Base-by-base conservation (phyloP, 345 rosid genomes). In the Brassica carinata region DNA sequence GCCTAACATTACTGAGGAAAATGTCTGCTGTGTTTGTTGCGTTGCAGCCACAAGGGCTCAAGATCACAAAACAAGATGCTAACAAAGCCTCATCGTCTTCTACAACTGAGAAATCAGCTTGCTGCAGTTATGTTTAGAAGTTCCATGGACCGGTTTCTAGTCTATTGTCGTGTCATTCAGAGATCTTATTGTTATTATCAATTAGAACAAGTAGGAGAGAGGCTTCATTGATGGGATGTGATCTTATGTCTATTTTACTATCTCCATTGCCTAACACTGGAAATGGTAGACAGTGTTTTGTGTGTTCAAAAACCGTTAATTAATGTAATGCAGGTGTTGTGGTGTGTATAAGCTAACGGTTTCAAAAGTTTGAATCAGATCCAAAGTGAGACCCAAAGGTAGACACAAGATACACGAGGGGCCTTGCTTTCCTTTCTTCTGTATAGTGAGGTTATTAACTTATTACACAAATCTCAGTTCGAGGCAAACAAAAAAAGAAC, bases 1-100 rank as follows among this genome's bases (percentile, higher is more conserved):
- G n/a, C n/a, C n/a, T n/a, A n/a, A n/a, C n/a, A n/a, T 68, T 30
- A 5, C 69, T 69, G 26, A 64, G 66, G 67, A 18, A 71, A 48
- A 23, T 51, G 43, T 59, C 65, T 45, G 0, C 33, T 33, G 23
- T 59, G 13, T 0, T 36, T 23, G 3, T 64, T 61, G 61, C n/a
- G 69, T 65, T 84, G 73, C 89, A 85, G 90, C 87, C 92, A 17
- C 89, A 85, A 76, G 86, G 90, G 29, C 83, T 90, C 83, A 90
- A 85, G 84, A 87, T 90, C 79, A 90, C 85, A 74, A 90, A 88
- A 77, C 86, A 84, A 34, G 92, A 90, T 48, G 77, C 69, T 18
- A 66, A 81, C 51, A 85, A 83, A 27, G 82, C 86, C 23, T 83
- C 82, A 0, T 64, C 86, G 19, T 86, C 86, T 83, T 80, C 83